Evolutionary conservation across 2,329 filamentous ascomycete genomes (phyloP).

Genomic region (Ceratocystiopsis brevicomis): DNA sequence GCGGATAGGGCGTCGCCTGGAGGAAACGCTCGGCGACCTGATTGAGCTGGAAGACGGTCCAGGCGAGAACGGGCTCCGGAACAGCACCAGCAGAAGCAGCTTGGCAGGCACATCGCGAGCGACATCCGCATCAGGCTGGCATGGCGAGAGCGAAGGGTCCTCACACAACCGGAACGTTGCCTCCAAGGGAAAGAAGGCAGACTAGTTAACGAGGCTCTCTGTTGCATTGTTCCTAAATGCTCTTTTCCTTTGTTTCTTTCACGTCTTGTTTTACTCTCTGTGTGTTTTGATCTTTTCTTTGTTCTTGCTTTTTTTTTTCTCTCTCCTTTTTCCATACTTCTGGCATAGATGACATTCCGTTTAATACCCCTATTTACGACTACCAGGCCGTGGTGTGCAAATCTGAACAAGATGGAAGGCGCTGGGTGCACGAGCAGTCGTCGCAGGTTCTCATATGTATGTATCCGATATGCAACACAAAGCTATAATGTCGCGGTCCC

Average conservation of each 20-base stretch:
- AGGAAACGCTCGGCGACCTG: constrained; percentile 37
- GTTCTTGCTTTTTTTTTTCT: not conserved
- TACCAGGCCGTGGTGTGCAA: too few species aligned
- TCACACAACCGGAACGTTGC: constrained; percentile 19
- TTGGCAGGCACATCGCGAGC: constrained; percentile 5
- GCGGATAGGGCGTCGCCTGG: constrained; percentile 5
- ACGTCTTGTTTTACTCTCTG: not conserved
- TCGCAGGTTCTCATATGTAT: too few species aligned
- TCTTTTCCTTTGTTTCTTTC: not conserved
- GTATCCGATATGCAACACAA: too few species aligned
- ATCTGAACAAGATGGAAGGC: too few species aligned
- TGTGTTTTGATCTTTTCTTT: not conserved
- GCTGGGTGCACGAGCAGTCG: too few species aligned
- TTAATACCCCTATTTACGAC: constrained; percentile 4
- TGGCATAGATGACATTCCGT: constrained; percentile 5
- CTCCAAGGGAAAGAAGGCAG: constrained; percentile 27
- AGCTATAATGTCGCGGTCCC: too few species aligned
- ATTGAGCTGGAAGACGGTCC: constrained; percentile 52
- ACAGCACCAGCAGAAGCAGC: constrained; percentile 6
- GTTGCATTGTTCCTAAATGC: not conserved
- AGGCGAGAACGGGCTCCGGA: constrained; percentile 27
- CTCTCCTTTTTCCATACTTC: not conserved
- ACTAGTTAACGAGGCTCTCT: constrained; percentile 12
- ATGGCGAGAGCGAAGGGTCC: constrained; percentile 19
- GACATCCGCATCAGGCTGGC: constrained; percentile 15